A percentile compares a stretch with the other conserved stretches of the same genome.
These are phyloP conservation scores for Ophiostoma ips DNA, from an alignment of 2,329 filamentous ascomycete genomes.

Conservation along the genomic window DNA sequence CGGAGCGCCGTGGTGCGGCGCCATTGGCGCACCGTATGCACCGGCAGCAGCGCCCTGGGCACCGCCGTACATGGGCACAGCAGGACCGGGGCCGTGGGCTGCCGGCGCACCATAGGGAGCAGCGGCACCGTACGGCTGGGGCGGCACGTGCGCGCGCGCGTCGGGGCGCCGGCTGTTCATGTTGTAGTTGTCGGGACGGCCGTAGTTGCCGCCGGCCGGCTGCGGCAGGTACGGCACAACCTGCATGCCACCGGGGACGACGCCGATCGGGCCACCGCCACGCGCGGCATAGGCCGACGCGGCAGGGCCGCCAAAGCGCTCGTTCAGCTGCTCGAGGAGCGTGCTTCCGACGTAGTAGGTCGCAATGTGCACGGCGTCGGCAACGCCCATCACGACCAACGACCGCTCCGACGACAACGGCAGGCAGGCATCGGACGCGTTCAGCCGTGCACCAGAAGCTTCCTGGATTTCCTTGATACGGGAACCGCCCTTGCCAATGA, in stretches of 20 bases:
- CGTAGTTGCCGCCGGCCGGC: conserved; percentile 82
- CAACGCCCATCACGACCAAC: conserved; percentile 94
- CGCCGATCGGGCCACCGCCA: conserved; percentile 82
- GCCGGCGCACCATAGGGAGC: conserved; percentile 52
- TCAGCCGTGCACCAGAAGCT: conserved; percentile 87
- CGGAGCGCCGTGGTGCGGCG: conserved; percentile 55
- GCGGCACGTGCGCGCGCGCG: conserved; percentile 58
- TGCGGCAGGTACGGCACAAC: conserved; percentile 97
- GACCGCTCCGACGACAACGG: conserved; percentile 93
- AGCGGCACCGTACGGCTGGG: conserved; percentile 55
- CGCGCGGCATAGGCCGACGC: conserved; percentile 96
- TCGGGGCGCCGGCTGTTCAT: conserved; percentile 51
- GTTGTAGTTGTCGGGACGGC: conserved; percentile 71
- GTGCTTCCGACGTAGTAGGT: conserved; percentile 98
- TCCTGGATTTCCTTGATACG: conserved; percentile 98
- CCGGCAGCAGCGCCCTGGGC: conserved; percentile 50
- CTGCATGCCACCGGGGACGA: conserved; percentile 94
- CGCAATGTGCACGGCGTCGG: conserved; percentile 95
- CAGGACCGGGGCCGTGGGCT: conserved; percentile 46
- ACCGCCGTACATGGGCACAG: conserved; percentile 53
- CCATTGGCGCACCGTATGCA: conserved; percentile 63
- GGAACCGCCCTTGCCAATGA: conserved; percentile 93
- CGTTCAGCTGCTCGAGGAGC: conserved; percentile 92
- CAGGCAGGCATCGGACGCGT: conserved; percentile 88
- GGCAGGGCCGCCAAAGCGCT: conserved; percentile 87